phyloP scores from a whole-genome alignment of 2,329 filamentous ascomycete genomes.

The Paracorniculantispora psalliotae region DNA sequence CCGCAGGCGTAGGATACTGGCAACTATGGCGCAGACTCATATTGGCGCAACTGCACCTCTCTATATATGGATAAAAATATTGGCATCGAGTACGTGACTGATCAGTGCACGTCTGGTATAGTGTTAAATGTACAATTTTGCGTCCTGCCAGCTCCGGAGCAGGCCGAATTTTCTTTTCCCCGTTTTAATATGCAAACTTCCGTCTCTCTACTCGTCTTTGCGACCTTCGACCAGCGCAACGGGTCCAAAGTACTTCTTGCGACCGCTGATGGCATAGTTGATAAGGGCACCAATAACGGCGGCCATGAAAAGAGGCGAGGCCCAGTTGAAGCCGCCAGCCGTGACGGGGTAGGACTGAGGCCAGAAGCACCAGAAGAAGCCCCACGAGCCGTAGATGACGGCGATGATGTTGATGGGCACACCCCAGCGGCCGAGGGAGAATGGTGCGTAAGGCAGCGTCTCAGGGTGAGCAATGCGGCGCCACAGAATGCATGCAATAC shows the following conservation, averaged over 20 bases:
- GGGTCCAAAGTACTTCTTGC: conserved; percentile 13
- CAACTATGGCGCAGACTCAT: too few relatives aligned
- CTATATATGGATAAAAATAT: too few relatives aligned
- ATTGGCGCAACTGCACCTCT: too few relatives aligned
- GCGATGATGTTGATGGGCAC: conserved; percentile 11
- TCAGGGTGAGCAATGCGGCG: conserved; percentile 12
- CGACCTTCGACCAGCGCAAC: conserved; percentile 12
- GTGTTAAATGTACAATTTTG: too few relatives aligned
- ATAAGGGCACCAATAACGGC: conserved; percentile 9
- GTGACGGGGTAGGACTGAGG: conserved; percentile 14
- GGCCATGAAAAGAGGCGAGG: conserved; percentile 11
- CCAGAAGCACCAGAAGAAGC: conserved; percentile 18
- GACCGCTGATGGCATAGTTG: conserved; percentile 9
- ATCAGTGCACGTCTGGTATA: too few relatives aligned
- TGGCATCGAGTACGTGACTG: too few relatives aligned
- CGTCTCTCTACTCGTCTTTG: conserved; percentile 1
- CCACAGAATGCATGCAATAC: conserved; percentile 17
- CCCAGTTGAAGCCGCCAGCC: conserved; percentile 15
- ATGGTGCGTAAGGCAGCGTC: conserved; percentile 13
- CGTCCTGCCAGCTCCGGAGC: too few relatives aligned
- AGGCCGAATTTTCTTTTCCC: too few relatives aligned
- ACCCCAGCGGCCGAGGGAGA: conserved; percentile 15
- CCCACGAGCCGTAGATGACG: conserved; percentile 6
- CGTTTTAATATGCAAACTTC: background rate
- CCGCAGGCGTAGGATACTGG: too few relatives aligned